Conservation (phyloP, 176 grass and related monocot species). For the Cymbopogon citratus region DNA sequence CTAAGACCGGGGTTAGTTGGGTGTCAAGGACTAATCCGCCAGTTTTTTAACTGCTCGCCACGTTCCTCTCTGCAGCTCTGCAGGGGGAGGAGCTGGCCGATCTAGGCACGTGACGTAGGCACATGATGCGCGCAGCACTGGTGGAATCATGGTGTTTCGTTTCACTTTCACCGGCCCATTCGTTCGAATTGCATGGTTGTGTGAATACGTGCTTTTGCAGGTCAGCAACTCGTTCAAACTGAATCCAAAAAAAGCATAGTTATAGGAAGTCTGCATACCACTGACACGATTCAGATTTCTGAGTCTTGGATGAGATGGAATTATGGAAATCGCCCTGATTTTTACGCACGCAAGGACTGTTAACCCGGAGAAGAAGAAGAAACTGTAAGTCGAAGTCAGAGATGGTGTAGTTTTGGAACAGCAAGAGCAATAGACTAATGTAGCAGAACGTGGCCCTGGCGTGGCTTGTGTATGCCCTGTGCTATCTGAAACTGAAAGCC, state of each 20-base stretch:
- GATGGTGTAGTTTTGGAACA: background rate
- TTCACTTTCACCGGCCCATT: slow-evolving; percentile 21
- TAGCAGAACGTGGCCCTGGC: background rate
- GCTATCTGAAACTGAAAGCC: background rate
- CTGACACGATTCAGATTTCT: slow-evolving; percentile 16
- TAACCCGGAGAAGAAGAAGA: background rate
- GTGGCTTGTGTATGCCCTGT: background rate
- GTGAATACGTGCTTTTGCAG: background rate
- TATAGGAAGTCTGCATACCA: background rate
- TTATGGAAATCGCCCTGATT: background rate
- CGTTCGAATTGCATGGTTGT: background rate
- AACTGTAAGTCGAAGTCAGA: background rate
- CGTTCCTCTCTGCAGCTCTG: background rate
- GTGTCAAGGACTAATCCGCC: background rate
- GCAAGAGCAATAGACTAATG: background rate
- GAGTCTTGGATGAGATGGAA: background rate
- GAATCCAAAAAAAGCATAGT: background rate
- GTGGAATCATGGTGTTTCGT: background rate
- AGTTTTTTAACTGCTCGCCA: slow-evolving; percentile 29
- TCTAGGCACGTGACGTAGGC: slow-evolving; percentile 13
- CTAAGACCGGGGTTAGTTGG: slow-evolving; percentile 21
- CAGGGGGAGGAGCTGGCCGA: background rate
- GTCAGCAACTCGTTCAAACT: background rate
- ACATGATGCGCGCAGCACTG: background rate
- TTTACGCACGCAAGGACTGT: background rate